Evolutionary conservation across 1,139 yeast species (phyloP), one percentile per base, ranked within the genome.

Genomic region (Hansenula sp.): DNA sequence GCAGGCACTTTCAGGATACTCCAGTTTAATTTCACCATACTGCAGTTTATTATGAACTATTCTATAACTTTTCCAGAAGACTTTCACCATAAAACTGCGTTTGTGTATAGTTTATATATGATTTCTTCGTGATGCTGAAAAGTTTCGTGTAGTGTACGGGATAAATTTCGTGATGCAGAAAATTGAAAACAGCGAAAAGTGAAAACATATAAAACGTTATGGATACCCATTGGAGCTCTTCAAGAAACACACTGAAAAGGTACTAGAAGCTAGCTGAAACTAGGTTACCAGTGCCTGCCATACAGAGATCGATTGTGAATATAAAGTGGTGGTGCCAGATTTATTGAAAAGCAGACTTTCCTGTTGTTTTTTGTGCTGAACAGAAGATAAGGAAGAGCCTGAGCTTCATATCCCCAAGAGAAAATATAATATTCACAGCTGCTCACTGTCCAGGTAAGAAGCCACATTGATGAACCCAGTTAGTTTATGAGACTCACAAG

Each of bases 1-100:
- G 46, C 47, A 0, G 55, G 42, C 3, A 60, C 52, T 15, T 41
- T 43, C 16, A 58, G n/a, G 1, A 44, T 40, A 25, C 42, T 47
- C 58, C 58, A 54, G 3, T 47, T 38, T 12, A 52, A 42, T 17
- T 35, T 31, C 15, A 17, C 35, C 44, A 38, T 34, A 21, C 24
- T 21, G 8, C 5, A 21, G 25, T 21, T 5, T 21, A 21, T 21
- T 5, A 5, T 21, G 25, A 21, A 21, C 9, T 6, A 21, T 21
- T 21, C 9, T 21, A 21, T 21, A 21, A 6, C 25, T 21, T 21
- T 21, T 6, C 8, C 25, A n/a, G n/a, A n/a, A n/a, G n/a, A n/a
- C n/a, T n/a, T n/a, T n/a, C n/a, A n/a, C n/a, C n/a, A n/a, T n/a
- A n/a, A n/a, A n/a, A n/a, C n/a, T n/a, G n/a, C n/a, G n/a, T n/a